A percentile compares a stretch with the other conserved stretches of the same genome.
These are phyloP conservation scores for Debaryomyces maramus DNA, from an alignment of 805 yeast genomes.

Conservation along the genomic window DNA sequence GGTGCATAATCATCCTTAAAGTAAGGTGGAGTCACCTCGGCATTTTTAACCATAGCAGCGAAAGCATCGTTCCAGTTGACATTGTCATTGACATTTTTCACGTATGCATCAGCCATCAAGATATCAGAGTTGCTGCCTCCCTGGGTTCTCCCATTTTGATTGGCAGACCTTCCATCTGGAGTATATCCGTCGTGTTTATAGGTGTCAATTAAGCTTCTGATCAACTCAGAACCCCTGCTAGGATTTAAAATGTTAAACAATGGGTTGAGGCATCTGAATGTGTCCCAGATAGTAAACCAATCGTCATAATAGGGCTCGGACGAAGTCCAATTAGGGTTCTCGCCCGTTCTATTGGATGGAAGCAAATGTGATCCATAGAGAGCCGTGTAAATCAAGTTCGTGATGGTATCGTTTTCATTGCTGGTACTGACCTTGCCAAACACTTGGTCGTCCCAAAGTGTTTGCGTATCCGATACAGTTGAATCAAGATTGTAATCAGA, in stretches of 20 bases:
- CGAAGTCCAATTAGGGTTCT: constrained; percentile 25
- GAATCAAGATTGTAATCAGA: constrained; percentile 14
- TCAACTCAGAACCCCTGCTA: constrained; percentile 25
- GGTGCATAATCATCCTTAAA: constrained; percentile 24
- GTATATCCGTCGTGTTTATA: constrained; percentile 34
- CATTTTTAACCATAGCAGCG: constrained; percentile 33
- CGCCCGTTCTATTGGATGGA: constrained; percentile 35
- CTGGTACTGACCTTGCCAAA: constrained; percentile 21
- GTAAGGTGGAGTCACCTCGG: constrained; percentile 34
- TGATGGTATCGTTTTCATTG: constrained; percentile 11
- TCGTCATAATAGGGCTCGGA: constrained; percentile 33
- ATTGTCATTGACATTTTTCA: constrained; percentile 21
- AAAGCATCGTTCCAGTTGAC: constrained; percentile 32
- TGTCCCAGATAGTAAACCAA: constrained; percentile 40
- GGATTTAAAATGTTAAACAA: constrained; percentile 28
- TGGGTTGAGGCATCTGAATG: constrained; percentile 36
- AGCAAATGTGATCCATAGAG: constrained; percentile 30
- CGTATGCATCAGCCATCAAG: constrained; percentile 35
- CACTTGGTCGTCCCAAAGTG: constrained; percentile 23
- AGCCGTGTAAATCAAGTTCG: constrained; percentile 19
- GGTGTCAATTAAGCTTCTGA: constrained; percentile 26
- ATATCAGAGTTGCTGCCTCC: constrained; percentile 40
- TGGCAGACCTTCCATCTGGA: constrained; percentile 38
- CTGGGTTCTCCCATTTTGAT: constrained; percentile 37
- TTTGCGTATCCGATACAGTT: constrained; percentile 14